A percentile compares a stretch with the other conserved stretches of the same genome.
Conservation (phyloP, 1,284 basidiomycete genomes). For the Ceratobasidium sp. region DNA sequence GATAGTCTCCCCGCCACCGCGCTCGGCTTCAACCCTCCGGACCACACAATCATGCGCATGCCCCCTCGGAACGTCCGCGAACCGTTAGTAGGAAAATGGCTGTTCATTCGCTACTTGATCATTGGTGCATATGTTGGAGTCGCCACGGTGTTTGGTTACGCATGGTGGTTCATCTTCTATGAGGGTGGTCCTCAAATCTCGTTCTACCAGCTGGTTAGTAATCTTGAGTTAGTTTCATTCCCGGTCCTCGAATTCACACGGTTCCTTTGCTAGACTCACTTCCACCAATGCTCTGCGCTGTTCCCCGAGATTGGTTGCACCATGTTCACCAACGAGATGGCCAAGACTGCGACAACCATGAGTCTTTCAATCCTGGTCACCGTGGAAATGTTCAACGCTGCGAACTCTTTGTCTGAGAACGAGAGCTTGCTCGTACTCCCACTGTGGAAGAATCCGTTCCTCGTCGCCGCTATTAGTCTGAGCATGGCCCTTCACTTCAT, state of each 20-base stretch:
- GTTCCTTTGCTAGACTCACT: constrained; percentile 76
- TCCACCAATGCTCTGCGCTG: constrained; percentile 84
- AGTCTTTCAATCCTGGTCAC: constrained; percentile 93
- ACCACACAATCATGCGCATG: constrained; percentile 95
- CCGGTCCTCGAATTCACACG: constrained; percentile 3
- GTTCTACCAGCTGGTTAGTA: constrained; percentile 88
- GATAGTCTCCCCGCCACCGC: constrained; percentile 98
- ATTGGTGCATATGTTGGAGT: constrained; percentile 94
- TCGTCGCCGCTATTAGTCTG: constrained; percentile 86
- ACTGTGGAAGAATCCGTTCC: constrained; percentile 92
- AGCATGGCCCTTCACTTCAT: constrained; percentile 93
- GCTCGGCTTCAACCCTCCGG: constrained; percentile 96
- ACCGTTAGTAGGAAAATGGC: constrained; percentile 90
- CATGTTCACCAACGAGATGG: constrained; percentile 90
- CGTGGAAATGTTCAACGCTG: constrained; percentile 99
- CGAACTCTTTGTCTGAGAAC: constrained; percentile 98
- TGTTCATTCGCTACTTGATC: constrained; percentile 95
- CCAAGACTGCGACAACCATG: constrained; percentile 92
- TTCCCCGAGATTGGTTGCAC: constrained; percentile 93
- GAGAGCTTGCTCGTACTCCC: constrained; percentile 90
- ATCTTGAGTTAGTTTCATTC: constrained; percentile 14
- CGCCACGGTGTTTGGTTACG: constrained; percentile 96
- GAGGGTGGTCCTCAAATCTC: constrained; percentile 89
- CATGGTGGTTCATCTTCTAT: constrained; percentile 99
- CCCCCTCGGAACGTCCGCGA: constrained; percentile 90